Base-by-base conservation (phyloP, 192 early-diverging fungal species). In the Backusella sp. region DNA sequence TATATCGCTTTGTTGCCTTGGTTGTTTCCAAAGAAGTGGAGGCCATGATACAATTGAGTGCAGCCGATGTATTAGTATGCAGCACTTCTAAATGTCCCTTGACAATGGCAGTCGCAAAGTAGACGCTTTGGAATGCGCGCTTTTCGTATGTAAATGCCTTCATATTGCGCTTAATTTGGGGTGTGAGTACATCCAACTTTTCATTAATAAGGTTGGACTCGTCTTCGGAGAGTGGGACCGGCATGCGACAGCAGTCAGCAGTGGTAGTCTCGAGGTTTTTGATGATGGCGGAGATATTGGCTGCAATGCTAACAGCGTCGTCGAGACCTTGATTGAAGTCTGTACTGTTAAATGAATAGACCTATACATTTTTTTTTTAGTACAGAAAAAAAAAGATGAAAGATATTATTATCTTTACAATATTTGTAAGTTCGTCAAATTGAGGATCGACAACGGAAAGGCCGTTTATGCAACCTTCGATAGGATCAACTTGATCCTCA, bases 121-220 rank as follows among this genome's bases (percentile, higher is more conserved):
- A 62, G 26, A 62, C 28, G 28, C 56, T 62, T 14, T 62, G 3
- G 26, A 62, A 62, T 14, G 56, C 56, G 26, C 56, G 56, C 26
- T 62, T 62, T 62, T 62, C 56, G 12, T 62, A 62, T 62, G 56
- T 62, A 21, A 62, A 26, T 62, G 56, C 21, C 56, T 62, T 62
- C 56, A 62, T 62, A n/a, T 62, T 62, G 4, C 26, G 21, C 23
- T 62, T 62, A 7, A 62, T 62, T 28, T 28, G 56, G 4, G 56
- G 56, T 28, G 56, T 62, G 1, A 62, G 21, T 28, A 62, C 9
- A 28, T 62, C 56, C 9, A 62, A 8, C 56, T 62, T 62, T 28
- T 28, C 56, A 62, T 28, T 62, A 8, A 62, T 62, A 11, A 23
- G 56, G 12, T 62, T 28, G 4, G 56, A 26, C 0, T 62, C 56